A percentile compares a stretch with the other conserved stretches of the same genome.
phyloP scores from a whole-genome alignment of 2,329 filamentous ascomycete species.

The Calonectria pteridis region DNA sequence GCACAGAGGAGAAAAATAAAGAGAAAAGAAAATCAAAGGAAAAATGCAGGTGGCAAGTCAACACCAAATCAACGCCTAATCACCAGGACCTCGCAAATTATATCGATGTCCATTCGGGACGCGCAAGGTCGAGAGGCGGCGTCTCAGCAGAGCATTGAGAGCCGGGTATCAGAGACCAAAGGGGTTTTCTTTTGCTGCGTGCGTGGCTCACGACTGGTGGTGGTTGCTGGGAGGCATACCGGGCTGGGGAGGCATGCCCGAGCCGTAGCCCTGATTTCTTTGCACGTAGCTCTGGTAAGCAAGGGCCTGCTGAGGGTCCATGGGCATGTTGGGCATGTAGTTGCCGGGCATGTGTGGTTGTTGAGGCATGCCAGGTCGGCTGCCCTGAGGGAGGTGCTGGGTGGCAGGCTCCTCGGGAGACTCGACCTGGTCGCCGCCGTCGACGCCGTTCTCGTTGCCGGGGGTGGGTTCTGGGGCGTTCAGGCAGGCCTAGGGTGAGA shows the following conservation, averaged over 20 bases:
- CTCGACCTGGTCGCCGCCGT: slow-evolving; percentile 82
- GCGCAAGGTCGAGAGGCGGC: slow-evolving; percentile 45
- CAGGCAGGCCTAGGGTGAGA: slow-evolving; percentile 81
- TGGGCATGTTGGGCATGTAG: slow-evolving; percentile 74
- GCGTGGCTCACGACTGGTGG: slow-evolving; percentile 74
- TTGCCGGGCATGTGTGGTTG: slow-evolving; percentile 72
- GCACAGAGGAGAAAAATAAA: slow-evolving; percentile 25
- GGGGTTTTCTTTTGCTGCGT: slow-evolving; percentile 33
- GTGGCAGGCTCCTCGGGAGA: slow-evolving; percentile 91
- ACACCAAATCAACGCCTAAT: slow-evolving; percentile 58
- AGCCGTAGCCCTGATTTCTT: slow-evolving; percentile 76
- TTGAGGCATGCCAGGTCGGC: slow-evolving; percentile 75
- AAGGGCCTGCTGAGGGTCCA: slow-evolving; percentile 82
- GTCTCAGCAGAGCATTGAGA: slow-evolving; percentile 65
- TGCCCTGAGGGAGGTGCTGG: slow-evolving; percentile 74
- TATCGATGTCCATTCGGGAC: slow-evolving; percentile 45
- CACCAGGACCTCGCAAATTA: slow-evolving; percentile 57
- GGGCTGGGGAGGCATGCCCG: slow-evolving; percentile 81
- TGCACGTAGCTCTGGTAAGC: slow-evolving; percentile 89
- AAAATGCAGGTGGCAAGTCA: slow-evolving; percentile 51
- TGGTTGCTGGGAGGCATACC: slow-evolving; percentile 87
- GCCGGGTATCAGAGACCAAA: slow-evolving; percentile 68
- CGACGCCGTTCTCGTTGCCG: slow-evolving; percentile 84
- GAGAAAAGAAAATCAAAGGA: slow-evolving; percentile 40
- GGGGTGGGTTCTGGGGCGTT: slow-evolving; percentile 93